A percentile compares a stretch with the other conserved stretches of the same genome.
phyloP scores from a whole-genome alignment of 2,329 filamentous ascomycete species.

The Raffaelea ambrosiae region DNA sequence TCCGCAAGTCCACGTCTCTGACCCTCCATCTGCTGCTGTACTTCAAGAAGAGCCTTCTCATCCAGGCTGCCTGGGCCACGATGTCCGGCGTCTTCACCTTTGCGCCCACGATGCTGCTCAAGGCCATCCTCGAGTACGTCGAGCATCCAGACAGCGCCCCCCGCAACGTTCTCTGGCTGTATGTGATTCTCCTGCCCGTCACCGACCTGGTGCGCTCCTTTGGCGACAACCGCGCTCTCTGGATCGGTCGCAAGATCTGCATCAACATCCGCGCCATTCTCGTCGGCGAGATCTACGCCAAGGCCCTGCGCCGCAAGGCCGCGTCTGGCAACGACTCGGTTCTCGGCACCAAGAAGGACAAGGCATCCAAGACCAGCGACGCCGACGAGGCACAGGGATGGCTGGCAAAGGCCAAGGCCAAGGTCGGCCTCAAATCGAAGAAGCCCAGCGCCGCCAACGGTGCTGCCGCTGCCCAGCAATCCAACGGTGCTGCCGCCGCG shows the following conservation, averaged over 20 bases:
- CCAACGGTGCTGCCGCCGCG: constrained; percentile 20
- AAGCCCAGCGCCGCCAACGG: constrained; percentile 21
- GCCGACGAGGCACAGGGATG: constrained; percentile 29
- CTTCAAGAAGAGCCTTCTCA: constrained; percentile 67
- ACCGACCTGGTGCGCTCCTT: constrained; percentile 76
- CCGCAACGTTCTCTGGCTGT: constrained; percentile 87
- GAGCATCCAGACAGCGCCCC: constrained; percentile 70
- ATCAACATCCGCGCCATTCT: constrained; percentile 90
- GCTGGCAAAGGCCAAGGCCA: constrained; percentile 42
- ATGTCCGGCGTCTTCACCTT: constrained; percentile 80
- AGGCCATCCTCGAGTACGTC: constrained; percentile 89
- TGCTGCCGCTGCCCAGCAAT: constrained; percentile 9
- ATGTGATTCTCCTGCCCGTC: constrained; percentile 81
- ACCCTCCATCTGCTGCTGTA: constrained; percentile 75
- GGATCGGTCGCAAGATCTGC: constrained; percentile 90
- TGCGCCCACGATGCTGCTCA: constrained; percentile 81
- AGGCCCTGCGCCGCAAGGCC: constrained; percentile 85
- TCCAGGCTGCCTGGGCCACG: constrained; percentile 73
- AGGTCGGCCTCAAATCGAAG: constrained; percentile 49
- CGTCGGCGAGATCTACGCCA: constrained; percentile 94
- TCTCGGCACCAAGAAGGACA: constrained; percentile 49
- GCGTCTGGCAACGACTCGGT: constrained; percentile 68
- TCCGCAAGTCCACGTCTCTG: constrained; percentile 73
- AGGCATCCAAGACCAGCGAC: constrained; percentile 29
- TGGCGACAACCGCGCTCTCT: constrained; percentile 77